phyloP scores from a whole-genome alignment of 1,284 basidiomycete species.

The Ceraceosorus bombacis region DNA sequence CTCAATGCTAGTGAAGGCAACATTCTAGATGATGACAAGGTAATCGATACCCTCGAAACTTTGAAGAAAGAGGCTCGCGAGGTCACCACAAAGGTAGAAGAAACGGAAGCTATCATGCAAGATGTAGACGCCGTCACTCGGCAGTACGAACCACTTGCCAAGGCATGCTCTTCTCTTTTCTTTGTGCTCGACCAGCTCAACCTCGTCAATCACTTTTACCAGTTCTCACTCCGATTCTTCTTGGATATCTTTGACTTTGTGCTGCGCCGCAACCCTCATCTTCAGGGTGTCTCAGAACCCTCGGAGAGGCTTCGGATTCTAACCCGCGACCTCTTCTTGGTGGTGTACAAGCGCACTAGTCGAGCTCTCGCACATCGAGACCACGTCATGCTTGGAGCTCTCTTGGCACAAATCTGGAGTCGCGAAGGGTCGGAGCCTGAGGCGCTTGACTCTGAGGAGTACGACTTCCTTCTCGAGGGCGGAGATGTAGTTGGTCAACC shows the following conservation, averaged over 20 bases:
- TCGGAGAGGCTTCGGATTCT: constrained; percentile 70
- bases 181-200: constrained; percentile 94
- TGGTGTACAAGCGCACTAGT: constrained; percentile 81
- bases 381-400: constrained; percentile 80
- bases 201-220: constrained; percentile 94
- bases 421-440: constrained; percentile 50
- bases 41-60: constrained; percentile 92
- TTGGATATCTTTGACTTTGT: constrained; percentile 96
- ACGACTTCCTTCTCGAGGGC: constrained; percentile 83
- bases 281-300: constrained; percentile 69
- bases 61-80: constrained; percentile 95
- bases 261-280: constrained; percentile 80
- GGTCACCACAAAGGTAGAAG: constrained; percentile 91
- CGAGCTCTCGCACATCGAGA: constrained; percentile 85
- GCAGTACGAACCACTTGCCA: constrained; percentile 88
- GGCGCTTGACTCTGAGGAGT: constrained; percentile 66
- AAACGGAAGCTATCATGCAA: constrained; percentile 89
- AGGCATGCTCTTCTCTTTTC: constrained; percentile 93
- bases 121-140: constrained; percentile 92
- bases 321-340: constrained; percentile 82
- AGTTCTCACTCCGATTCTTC: constrained; percentile 96
- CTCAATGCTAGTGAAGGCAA: constrained; percentile 95
- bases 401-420: constrained; percentile 82
- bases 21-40: constrained; percentile 97
- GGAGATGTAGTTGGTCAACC: constrained; percentile 57